phyloP scores from a whole-genome alignment of 441 rosid genomes.

The Euphorbia schlechtendalii region DNA sequence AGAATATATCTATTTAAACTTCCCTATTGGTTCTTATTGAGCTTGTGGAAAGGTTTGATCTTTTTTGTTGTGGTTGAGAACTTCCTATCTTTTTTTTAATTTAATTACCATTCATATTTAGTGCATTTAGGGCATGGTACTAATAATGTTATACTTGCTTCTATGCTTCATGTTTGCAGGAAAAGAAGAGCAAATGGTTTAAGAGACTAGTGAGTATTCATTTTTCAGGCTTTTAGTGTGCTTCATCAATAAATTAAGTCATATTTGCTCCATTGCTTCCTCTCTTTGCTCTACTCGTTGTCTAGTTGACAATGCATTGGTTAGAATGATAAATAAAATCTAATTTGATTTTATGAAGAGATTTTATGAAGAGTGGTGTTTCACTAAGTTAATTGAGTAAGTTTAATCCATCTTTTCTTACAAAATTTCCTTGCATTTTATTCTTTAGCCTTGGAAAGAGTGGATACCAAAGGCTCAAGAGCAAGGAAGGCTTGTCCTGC shows the following conservation, averaged over 20 bases:
- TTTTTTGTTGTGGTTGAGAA: background rate
- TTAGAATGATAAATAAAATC: background rate
- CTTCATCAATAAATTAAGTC: background rate
- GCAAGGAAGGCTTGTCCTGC: constrained; percentile 50
- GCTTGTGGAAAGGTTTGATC: background rate
- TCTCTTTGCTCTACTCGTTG: background rate
- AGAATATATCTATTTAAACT: background rate
- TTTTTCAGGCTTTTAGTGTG: constrained; percentile 7
- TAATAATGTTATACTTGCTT: constrained; percentile 10
- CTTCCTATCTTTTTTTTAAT: background rate
- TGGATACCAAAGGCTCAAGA: constrained; percentile 43
- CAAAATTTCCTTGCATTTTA: constrained; percentile 8
- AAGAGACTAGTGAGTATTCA: constrained; percentile 49
- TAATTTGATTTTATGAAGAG: background rate
- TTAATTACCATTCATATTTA: background rate
- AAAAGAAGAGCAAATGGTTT: constrained; percentile 63
- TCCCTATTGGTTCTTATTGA: background rate
- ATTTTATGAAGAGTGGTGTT: background rate
- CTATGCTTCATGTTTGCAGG: constrained; percentile 42
- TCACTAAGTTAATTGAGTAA: background rate
- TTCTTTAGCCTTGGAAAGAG: constrained; percentile 68
- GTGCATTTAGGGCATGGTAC: constrained; percentile 5
- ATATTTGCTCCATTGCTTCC: background rate
- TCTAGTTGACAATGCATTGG: background rate
- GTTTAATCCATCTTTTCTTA: background rate